These are phyloP conservation scores for Cutaneotrichosporon dermatis DNA, from an alignment of 1,284 basidiomycete species.

Conservation along the genomic window DNA sequence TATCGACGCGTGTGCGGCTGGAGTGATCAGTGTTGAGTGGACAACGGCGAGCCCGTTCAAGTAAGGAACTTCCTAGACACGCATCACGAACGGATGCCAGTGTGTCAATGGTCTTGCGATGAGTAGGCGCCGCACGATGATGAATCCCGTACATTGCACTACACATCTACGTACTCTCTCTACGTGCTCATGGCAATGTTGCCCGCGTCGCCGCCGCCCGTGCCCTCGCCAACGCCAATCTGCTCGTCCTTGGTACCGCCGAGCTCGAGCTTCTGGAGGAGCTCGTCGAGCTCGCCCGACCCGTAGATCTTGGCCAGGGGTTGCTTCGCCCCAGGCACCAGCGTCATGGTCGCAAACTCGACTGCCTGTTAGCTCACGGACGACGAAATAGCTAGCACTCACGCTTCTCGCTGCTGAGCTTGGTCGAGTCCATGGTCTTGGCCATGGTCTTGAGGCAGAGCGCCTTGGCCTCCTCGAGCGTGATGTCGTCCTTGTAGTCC, in stretches of 20 bases:
- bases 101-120: no score
- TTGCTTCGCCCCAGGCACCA: slow-evolving; percentile 70
- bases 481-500: slow-evolving; percentile 95
- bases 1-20: no score
- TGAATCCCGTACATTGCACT: neutral
- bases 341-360: slow-evolving; percentile 89
- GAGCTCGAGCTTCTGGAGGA: slow-evolving; percentile 77
- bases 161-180: neutral
- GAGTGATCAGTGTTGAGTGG: no score
- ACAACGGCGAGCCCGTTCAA: no score
- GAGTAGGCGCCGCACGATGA: no score
- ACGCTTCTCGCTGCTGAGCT: slow-evolving; percentile 91
- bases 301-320: slow-evolving; percentile 90
- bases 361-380: slow-evolving; percentile 55
- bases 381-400: slow-evolving; percentile 42
- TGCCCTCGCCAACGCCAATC: slow-evolving; percentile 44
- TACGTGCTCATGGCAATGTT: slow-evolving; percentile 46
- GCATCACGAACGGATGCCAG: no score
- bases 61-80: no score
- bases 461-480: slow-evolving; percentile 83
- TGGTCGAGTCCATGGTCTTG: slow-evolving; percentile 99
- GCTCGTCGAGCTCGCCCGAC: slow-evolving; percentile 82
- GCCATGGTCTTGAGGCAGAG: slow-evolving; percentile 92
- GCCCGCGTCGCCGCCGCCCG: slow-evolving; percentile 45
- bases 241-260: slow-evolving; percentile 71